These are phyloP conservation scores for Solanum clarkiae DNA, from an alignment of 257 asterid genomes.

Conservation along the genomic window DNA sequence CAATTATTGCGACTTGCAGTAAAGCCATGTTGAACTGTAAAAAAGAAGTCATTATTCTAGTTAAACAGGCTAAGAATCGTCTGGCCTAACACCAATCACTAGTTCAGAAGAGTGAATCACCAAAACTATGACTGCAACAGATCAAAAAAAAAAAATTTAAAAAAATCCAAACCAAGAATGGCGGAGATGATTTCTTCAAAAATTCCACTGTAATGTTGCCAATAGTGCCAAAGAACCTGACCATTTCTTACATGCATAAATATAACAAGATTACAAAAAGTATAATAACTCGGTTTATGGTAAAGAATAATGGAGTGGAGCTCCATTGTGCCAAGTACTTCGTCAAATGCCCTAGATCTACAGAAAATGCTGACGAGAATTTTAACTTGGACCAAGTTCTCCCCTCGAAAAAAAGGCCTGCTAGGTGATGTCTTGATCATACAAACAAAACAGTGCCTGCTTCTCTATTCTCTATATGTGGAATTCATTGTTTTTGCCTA, in stretches of 20 bases:
- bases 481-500: neutral
- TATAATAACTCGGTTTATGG: neutral
- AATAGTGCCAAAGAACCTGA: neutral
- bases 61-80: neutral
- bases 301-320: neutral
- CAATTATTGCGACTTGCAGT: no score
- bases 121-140: neutral
- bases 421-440: neutral
- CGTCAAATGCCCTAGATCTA: neutral
- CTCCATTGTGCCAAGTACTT: neutral
- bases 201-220: neutral
- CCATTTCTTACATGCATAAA: neutral
- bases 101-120: neutral
- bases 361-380: neutral
- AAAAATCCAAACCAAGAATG: neutral
- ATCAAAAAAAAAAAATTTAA: neutral
- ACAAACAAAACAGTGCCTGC: neutral
- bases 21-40: neutral
- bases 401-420: neutral
- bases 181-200: neutral
- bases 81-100: neutral
- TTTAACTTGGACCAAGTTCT: neutral
- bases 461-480: neutral
- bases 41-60: neutral
- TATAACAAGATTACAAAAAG: neutral